Base-by-base conservation (phyloP, 345 rosid genomes). In the Atalantia buxifolia region DNA sequence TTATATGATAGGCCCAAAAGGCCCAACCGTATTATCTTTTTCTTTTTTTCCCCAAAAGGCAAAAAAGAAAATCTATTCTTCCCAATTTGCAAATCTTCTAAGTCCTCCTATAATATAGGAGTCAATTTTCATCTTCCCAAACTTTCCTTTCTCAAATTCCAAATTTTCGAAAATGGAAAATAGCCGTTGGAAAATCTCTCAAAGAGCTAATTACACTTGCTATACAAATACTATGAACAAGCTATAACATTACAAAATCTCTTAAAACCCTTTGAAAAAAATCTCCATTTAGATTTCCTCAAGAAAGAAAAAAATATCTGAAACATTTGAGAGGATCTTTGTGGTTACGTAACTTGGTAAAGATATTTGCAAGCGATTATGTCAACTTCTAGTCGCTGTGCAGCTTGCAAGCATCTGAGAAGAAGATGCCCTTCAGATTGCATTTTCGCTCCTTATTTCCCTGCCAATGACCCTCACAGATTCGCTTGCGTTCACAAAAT, bases 401-500 rank as follows among this genome's bases (percentile, higher is more conserved):
- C 92, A 27, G 92, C 92, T 56, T 92, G 94, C 87, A 89, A 83
- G 73, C 87, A 88, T 82, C 50, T 90, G 77, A 88, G 94, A 83
- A 90, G 98, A 79, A 92, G 84, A 80, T 93, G 92, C 80, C 82
- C 87, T 70, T 60, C 81, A 57, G 91, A 89, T 84, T 92, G 94
- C 78, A 82, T 90, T 74, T 93, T 92, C 88, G 84, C 90, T 24
- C 94, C 88, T 69, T 83, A 90, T 76, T 90, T 89, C 70, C 94
- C 91, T 42, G 67, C 93, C 45, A 81, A 71, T n/a, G 67, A 88
- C 67, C 92, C 94, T 75, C 78, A 79, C 72, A 88, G 86, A 86
- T 92, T 92, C 81, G 88, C 84, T 60, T 81, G 69, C 35, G 75
- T 90, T 77, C 98, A 91, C 78, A 85, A 81, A 84, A 87, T 92